Evolutionary conservation across 352 stramenopile species (phyloP).

Genomic region (Phytophthora meadii): DNA sequence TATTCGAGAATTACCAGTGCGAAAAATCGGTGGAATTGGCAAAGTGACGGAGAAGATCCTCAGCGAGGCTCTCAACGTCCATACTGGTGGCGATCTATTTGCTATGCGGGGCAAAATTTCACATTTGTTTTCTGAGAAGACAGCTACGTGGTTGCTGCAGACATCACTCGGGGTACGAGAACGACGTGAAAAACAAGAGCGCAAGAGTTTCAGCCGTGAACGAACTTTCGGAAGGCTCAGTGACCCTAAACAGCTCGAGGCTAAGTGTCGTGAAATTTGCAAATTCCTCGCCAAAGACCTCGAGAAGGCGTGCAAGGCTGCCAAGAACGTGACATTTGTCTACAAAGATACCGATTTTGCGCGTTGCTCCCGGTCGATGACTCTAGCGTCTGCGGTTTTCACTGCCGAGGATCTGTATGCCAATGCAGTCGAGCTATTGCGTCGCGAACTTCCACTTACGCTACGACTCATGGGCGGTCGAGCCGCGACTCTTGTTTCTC

Average conservation of each 20-base stretch:
- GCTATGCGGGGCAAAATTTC: slow-evolving; percentile 60
- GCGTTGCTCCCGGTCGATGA: slow-evolving; percentile 61
- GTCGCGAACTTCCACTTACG: slow-evolving; percentile 71
- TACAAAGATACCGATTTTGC: slow-evolving; percentile 77
- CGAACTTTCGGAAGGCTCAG: slow-evolving; percentile 66
- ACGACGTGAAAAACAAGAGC: slow-evolving; percentile 56
- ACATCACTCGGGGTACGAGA: slow-evolving; percentile 71
- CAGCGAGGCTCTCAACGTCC: slow-evolving; percentile 71
- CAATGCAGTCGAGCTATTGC: slow-evolving; percentile 54
- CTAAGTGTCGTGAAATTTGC: slow-evolving; percentile 75
- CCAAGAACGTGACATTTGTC: slow-evolving; percentile 74
- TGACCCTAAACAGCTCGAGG: slow-evolving; percentile 52
- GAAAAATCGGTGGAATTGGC: slow-evolving; percentile 96
- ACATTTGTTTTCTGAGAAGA: slow-evolving; percentile 74
- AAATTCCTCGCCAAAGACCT: slow-evolving; percentile 65
- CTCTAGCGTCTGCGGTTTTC: slow-evolving; percentile 45
- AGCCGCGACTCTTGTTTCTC: slow-evolving; percentile 51
- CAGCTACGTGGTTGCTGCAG: slow-evolving; percentile 74
- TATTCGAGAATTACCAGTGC: slow-evolving; percentile 83
- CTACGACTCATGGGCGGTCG: slow-evolving; percentile 74
- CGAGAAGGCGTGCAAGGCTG: slow-evolving; percentile 42
- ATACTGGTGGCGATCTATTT: slow-evolving; percentile 87
- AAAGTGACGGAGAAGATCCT: slow-evolving; percentile 97
- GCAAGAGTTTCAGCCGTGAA: slow-evolving; percentile 83
- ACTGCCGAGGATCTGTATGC: slow-evolving; percentile 56